A percentile compares a stretch with the other conserved stretches of the same genome.
These are phyloP conservation scores for Xerocomus amazonicus DNA, from an alignment of 1,284 basidiomycete genomes.

Conservation along the genomic window DNA sequence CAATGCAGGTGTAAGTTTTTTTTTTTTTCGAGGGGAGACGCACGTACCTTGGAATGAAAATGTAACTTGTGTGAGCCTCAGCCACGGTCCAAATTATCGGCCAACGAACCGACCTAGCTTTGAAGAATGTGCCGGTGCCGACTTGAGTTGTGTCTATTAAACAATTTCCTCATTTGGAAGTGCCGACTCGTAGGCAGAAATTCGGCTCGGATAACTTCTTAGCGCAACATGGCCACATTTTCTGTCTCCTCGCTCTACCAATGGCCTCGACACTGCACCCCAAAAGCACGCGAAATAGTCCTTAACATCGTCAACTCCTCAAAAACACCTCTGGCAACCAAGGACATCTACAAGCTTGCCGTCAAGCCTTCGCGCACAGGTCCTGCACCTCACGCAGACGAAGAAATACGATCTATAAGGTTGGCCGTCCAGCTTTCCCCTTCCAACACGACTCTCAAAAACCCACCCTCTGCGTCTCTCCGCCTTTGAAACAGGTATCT, in stretches of 20 bases:
- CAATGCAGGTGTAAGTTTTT: slow-evolving; percentile 63
- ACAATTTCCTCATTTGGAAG: slow-evolving; percentile 6
- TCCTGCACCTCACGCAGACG: slow-evolving; percentile 39
- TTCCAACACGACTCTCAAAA: too few relatives aligned
- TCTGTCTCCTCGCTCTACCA: slow-evolving; percentile 22
- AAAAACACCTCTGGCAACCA: slow-evolving; percentile 26
- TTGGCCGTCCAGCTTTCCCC: slow-evolving; percentile 13
- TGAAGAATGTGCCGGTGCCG: too few relatives aligned
- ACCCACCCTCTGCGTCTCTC: too few relatives aligned
- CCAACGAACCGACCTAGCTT: too few relatives aligned
- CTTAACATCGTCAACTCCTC: slow-evolving; percentile 17
- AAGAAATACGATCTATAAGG: slow-evolving; percentile 52
- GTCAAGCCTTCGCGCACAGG: slow-evolving; percentile 5
- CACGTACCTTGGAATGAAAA: slow-evolving; percentile 4
- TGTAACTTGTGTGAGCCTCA: too few relatives aligned
- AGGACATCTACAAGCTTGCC: slow-evolving; percentile 27
- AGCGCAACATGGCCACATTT: slow-evolving; percentile 14
- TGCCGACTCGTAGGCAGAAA: background rate
- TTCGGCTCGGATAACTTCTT: background rate
- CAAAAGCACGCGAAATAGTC: slow-evolving; percentile 22
- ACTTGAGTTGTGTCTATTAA: too few relatives aligned
- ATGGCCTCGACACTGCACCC: slow-evolving; percentile 28
- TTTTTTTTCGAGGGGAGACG: too few relatives aligned
- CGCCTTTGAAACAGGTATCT: slow-evolving; percentile 47
- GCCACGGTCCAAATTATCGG: too few relatives aligned